Evolutionary conservation across 352 stramenopile genomes (phyloP).

Genomic region (Phytopythium aichiense): DNA sequence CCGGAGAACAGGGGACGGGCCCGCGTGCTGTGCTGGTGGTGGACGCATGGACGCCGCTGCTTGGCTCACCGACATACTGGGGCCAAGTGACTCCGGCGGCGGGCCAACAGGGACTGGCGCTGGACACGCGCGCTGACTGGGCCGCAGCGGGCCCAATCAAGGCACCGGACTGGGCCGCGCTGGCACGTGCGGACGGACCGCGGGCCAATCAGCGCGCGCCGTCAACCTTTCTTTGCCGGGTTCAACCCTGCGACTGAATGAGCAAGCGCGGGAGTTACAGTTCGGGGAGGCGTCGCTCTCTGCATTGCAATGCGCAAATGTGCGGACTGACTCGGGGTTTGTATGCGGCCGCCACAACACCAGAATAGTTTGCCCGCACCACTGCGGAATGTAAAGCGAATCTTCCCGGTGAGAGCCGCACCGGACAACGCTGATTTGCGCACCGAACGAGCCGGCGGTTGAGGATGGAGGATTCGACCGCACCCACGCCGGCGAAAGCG

Average conservation of each 20-base stretch:
- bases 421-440: too few relatives aligned
- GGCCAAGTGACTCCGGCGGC: background rate
- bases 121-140: background rate
- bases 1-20: background rate
- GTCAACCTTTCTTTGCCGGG: background rate
- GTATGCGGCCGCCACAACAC: too few relatives aligned
- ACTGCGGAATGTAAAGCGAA: too few relatives aligned
- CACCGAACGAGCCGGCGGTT: too few relatives aligned
- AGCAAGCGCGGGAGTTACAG: background rate
- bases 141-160: constrained; percentile 3
- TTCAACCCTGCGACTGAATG: constrained; percentile 3
- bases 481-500: too few relatives aligned
- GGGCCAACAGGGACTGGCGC: background rate
- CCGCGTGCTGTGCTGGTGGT: constrained; percentile 4
- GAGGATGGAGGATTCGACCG: too few relatives aligned
- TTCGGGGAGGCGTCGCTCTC: background rate
- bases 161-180: background rate
- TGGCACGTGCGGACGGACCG: background rate
- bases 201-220: background rate
- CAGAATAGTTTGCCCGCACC: too few relatives aligned
- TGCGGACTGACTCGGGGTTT: too few relatives aligned
- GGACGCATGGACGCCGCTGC: constrained; percentile 4
- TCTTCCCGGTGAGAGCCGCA: too few relatives aligned
- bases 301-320: background rate
- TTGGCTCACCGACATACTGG: constrained; percentile 1